Conservation (phyloP, 2,329 filamentous ascomycete genomes). For the Piedraia hortae region DNA sequence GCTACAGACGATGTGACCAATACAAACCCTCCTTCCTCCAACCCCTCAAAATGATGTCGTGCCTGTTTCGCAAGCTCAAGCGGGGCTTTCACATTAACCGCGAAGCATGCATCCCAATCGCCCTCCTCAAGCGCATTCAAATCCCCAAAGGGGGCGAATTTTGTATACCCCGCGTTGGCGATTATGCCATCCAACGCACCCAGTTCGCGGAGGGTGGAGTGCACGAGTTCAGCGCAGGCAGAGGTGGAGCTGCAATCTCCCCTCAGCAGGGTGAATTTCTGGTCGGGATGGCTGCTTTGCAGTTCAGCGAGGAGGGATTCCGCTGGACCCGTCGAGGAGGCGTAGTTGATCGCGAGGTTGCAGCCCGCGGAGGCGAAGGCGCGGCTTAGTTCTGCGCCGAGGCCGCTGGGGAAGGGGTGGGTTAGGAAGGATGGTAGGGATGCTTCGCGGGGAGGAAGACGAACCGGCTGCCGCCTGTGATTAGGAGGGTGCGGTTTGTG, state of each 20-base stretch:
- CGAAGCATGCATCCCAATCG: conserved; percentile 39
- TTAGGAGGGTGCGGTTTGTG: conserved; percentile 31
- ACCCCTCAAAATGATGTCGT: conserved; percentile 29
- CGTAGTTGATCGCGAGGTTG: conserved; percentile 49
- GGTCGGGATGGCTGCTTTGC: conserved; percentile 18
- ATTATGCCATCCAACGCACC: conserved; percentile 51
- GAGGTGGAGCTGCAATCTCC: conserved; percentile 35
- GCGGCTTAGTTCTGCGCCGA: conserved; percentile 39
- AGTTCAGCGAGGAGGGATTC: conserved; percentile 29
- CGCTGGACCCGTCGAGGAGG: conserved; percentile 31
- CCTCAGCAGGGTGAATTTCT: conserved; percentile 28
- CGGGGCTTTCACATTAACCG: conserved; percentile 8
- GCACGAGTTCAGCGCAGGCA: conserved; percentile 32
- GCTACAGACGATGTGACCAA: conserved; percentile 36
- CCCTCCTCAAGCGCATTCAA: conserved; percentile 29
- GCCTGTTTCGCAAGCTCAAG: conserved; percentile 14
- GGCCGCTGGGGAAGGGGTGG: conserved; percentile 24
- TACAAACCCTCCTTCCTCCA: conserved; percentile 34
- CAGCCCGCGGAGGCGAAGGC: conserved; percentile 41
- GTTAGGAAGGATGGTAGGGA: not conserved
- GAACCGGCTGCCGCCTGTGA: conserved; percentile 37
- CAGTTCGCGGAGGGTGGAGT: conserved; percentile 29
- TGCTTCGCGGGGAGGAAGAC: conserved; percentile 3
- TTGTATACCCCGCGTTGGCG: conserved; percentile 46
- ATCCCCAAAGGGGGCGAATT: conserved; percentile 28